Evolutionary conservation across 148 eudicot species (phyloP).

Genomic region (Rhododendron vialii): DNA sequence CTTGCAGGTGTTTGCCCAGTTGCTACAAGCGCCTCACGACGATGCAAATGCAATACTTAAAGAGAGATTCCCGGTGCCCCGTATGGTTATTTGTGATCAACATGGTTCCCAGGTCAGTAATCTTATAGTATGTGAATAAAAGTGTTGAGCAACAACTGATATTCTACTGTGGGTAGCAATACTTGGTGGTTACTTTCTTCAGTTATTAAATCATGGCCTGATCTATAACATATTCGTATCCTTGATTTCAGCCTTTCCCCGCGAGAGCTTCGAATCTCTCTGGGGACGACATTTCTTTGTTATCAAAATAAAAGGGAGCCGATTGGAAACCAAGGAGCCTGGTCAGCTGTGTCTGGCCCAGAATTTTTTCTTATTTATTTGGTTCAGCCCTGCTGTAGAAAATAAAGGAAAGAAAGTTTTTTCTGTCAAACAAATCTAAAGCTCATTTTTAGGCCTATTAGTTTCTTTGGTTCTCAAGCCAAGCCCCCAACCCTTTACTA

Average conservation of each 20-base stretch:
- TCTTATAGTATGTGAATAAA: background rate
- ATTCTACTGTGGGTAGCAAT: background rate
- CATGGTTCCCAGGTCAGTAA: constrained; percentile 86
- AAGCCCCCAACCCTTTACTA: background rate
- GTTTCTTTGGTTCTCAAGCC: background rate
- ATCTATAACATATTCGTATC: background rate
- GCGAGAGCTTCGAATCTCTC: background rate
- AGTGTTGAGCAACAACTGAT: background rate
- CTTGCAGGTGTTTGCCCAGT: constrained; percentile 69
- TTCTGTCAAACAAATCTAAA: background rate
- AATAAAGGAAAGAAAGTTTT: background rate
- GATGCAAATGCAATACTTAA: constrained; percentile 65
- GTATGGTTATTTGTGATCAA: constrained; percentile 91
- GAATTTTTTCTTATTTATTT: background rate
- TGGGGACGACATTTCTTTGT: too few species aligned
- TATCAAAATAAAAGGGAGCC: background rate
- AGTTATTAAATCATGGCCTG: background rate
- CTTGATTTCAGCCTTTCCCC: background rate
- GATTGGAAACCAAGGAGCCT: background rate
- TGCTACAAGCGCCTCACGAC: constrained; percentile 82
- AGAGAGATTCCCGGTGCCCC: constrained; percentile 93
- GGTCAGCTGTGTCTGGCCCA: background rate
- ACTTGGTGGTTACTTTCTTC: background rate
- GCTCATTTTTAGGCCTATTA: background rate
- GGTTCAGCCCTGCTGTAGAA: background rate